These are phyloP conservation scores for Russula foetens DNA, from an alignment of 768 basidiomycete genomes.

Conservation along the genomic window DNA sequence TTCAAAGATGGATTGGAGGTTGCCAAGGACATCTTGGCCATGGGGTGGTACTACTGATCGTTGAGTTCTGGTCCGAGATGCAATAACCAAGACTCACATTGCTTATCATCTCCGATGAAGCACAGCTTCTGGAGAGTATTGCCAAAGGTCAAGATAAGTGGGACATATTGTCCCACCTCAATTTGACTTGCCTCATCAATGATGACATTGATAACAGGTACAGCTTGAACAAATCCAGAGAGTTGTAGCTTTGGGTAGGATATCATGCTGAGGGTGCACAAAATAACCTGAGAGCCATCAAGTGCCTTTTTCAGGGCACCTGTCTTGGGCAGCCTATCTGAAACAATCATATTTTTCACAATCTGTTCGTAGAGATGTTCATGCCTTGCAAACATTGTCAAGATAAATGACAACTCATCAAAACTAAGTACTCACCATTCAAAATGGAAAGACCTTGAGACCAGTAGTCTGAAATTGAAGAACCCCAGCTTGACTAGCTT, in stretches of 20 bases:
- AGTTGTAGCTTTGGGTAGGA: slow-evolving; percentile 29
- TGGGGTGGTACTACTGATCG: slow-evolving; percentile 58
- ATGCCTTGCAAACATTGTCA: slow-evolving; percentile 45
- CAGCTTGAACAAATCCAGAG: slow-evolving; percentile 21
- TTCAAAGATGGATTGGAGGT: slow-evolving; percentile 73
- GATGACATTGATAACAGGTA: slow-evolving; percentile 26
- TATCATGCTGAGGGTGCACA: slow-evolving; percentile 76
- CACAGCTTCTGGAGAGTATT: slow-evolving; percentile 29
- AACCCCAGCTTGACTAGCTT: slow-evolving; percentile 55
- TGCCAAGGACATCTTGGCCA: slow-evolving; percentile 61
- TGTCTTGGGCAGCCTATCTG: slow-evolving; percentile 28
- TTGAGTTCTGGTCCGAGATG: background rate
- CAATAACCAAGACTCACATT: slow-evolving; percentile 27
- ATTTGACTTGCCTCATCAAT: slow-evolving; percentile 33
- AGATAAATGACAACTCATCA: slow-evolving; percentile 9
- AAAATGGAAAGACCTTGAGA: slow-evolving; percentile 60
- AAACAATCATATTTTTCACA: slow-evolving; percentile 42
- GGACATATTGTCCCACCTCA: slow-evolving; percentile 25
- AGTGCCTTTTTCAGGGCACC: slow-evolving; percentile 28
- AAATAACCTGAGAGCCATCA: slow-evolving; percentile 44
- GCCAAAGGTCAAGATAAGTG: slow-evolving; percentile 23
- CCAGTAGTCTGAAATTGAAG: slow-evolving; percentile 52
- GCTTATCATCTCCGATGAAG: slow-evolving; percentile 37
- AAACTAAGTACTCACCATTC: slow-evolving; percentile 44
- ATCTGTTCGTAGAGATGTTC: slow-evolving; percentile 62